A percentile compares a stretch with the other conserved stretches of the same genome.
Evolutionary conservation across 805 yeast genomes (phyloP).

Genomic region (Yamadazyma takamatsuzukensis): DNA sequence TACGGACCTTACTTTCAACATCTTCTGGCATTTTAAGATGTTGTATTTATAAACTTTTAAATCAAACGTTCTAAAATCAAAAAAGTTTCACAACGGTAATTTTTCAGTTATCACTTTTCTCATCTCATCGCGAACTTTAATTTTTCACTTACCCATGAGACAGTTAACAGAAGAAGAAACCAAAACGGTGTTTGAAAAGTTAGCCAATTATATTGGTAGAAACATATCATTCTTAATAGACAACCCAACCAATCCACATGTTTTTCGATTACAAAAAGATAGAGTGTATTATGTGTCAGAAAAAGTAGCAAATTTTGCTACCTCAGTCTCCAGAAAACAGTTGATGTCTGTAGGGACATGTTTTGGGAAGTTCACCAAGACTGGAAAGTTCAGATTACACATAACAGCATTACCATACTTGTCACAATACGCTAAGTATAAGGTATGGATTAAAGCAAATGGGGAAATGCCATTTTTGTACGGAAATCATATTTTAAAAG

Average conservation of each 20-base stretch:
- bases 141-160: conserved; percentile 68
- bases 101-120: neutral
- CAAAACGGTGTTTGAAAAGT: conserved; percentile 89
- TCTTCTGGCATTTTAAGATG: neutral
- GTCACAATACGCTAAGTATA: conserved; percentile 85
- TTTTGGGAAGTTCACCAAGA: conserved; percentile 94
- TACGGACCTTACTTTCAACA: conserved; percentile 4
- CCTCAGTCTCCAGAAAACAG: conserved; percentile 83
- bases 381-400: conserved; percentile 94
- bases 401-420: conserved; percentile 84
- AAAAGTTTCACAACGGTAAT: neutral
- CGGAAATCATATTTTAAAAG: conserved; percentile 94
- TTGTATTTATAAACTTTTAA: neutral
- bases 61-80: neutral
- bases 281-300: conserved; percentile 92
- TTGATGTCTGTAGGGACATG: conserved; percentile 92
- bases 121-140: neutral
- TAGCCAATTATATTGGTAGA: conserved; percentile 95
- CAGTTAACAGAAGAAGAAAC: conserved; percentile 96
- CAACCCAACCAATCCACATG: conserved; percentile 83
- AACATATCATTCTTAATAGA: conserved; percentile 86
- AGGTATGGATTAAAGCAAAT: conserved; percentile 92
- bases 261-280: conserved; percentile 93
- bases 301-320: conserved; percentile 78
- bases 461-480: conserved; percentile 98